Base-by-base conservation (phyloP, 148 eudicot genomes). In the Heliosperma pusillum region DNA sequence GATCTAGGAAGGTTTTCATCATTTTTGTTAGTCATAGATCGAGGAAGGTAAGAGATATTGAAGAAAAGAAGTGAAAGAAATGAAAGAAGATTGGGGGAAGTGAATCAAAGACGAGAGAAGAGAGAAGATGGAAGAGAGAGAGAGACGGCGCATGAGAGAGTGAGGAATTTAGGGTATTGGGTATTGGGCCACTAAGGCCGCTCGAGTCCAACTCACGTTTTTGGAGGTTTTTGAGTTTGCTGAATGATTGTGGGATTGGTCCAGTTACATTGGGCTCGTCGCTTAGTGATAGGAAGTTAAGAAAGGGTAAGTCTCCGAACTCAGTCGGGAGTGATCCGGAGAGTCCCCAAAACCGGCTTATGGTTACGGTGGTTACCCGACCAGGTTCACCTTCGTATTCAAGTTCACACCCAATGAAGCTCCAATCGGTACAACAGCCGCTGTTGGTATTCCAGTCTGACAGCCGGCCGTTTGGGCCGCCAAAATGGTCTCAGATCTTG, bases 171-270 rank as follows among this genome's bases (percentile, higher is more conserved):
- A n/a, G n/a, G n/a, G n/a, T n/a, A n/a, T n/a, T n/a, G 30, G 94
- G 94, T 65, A 90, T 80, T 0, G 85, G 74, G 53, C 91, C 91
- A 7, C 76, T 45, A 16, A 88, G 80, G 60, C 78, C 75, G 81
- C 76, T 78, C 55, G 63, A 71, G 77, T 78, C 68, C 15, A 86
- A 77, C 16, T 72, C 25, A 20, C 87, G 69, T 16, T n/a, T 36
- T 16, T 78, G 77, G 53, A 87, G 90, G 74, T 72, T 56, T 7
- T 64, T 61, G 67, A 89, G 84, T 10, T 85, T 82, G 7, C 82
- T 25, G 1, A 85, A 62, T 7, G 82, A 65, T 2, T 19, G 10
- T 0, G 86, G 90, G 68, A 89, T 87, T 0, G 76, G 63, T 17
- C 93, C 90, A 10, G 82, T 71, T 55, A 87, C 82, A 52, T 81